Percentiles rank a stretch among this genome's conserved stretches.
Evolutionary conservation across 2,329 filamentous ascomycete species (phyloP).

Genomic region (Diaporthe caulivora): DNA sequence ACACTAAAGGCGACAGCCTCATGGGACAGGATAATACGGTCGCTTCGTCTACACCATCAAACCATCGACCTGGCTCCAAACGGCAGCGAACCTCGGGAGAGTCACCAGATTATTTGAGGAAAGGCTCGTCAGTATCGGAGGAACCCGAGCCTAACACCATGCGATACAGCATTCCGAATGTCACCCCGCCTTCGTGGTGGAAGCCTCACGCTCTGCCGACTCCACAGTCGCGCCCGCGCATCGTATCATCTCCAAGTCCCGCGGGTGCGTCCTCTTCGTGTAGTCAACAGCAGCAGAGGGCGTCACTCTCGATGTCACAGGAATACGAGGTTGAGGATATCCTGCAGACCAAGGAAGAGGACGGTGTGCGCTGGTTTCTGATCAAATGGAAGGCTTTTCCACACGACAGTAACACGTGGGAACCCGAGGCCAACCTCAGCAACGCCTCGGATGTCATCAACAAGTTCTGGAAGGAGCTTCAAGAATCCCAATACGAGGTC

Average conservation of each 20-base stretch:
- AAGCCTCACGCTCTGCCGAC: background rate
- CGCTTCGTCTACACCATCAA: background rate
- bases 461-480: background rate
- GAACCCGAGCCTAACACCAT: background rate
- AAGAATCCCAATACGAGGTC: accelerated
- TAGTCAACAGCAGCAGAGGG: background rate
- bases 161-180: too few species aligned
- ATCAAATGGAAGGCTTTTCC: background rate
- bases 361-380: background rate
- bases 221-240: background rate
- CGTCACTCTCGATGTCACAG: background rate
- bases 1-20: background rate
- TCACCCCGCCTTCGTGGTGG: background rate
- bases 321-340: slow-evolving; percentile 11
- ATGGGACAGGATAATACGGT: background rate
- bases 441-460: background rate
- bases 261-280: accelerated
- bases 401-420: background rate
- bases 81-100: background rate
- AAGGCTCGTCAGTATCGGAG: background rate
- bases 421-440: background rate
- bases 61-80: accelerated
- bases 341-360: background rate
- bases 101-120: background rate
- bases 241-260: background rate